Evolutionary conservation across 257 asterid genomes (phyloP).

Genomic region (Ilex asprella): DNA sequence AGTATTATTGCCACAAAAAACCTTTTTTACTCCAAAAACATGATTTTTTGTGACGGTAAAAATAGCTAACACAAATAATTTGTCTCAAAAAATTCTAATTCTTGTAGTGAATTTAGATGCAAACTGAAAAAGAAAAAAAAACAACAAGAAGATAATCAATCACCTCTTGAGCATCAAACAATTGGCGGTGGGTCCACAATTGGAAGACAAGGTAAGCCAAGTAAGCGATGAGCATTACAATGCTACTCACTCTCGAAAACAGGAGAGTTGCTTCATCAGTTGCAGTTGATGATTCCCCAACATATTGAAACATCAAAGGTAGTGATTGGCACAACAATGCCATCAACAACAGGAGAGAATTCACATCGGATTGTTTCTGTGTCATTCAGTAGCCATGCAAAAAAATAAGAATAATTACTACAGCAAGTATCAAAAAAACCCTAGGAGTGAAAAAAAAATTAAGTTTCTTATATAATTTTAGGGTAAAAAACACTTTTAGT

Average conservation of each 20-base stretch:
- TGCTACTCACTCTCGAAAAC: conserved; percentile 65
- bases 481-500: background rate
- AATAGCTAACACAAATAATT: background rate
- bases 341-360: conserved; percentile 54
- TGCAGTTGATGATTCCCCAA: conserved; percentile 23
- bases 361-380: conserved; percentile 89
- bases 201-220: conserved; percentile 69
- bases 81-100: background rate
- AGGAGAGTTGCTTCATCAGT: conserved; percentile 28
- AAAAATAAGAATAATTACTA: background rate
- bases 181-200: conserved; percentile 68
- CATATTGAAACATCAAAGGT: conserved; percentile 51
- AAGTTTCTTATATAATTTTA: background rate
- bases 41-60: background rate
- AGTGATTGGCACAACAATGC: conserved; percentile 68
- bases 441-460: background rate
- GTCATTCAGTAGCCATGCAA: background rate
- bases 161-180: conserved; percentile 58
- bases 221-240: conserved; percentile 77
- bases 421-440: background rate
- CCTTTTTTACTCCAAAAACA: background rate
- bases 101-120: background rate
- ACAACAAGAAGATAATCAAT: background rate
- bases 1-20: background rate
- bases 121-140: background rate